These are phyloP conservation scores for Leccinum truebloodii DNA, from an alignment of 768 basidiomycete genomes.

Conservation along the genomic window DNA sequence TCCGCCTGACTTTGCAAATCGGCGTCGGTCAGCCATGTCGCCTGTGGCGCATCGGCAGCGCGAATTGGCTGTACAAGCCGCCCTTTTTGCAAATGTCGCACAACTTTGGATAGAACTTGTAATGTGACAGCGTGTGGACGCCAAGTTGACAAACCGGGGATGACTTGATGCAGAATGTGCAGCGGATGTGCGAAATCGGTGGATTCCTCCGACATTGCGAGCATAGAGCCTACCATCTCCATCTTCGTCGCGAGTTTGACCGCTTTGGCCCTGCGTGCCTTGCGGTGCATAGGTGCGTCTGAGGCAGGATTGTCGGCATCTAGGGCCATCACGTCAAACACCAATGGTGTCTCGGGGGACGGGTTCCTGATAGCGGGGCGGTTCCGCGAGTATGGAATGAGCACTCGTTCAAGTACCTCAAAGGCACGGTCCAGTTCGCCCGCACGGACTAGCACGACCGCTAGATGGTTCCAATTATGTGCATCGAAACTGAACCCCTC, in stretches of 20 bases:
- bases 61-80: slow-evolving; percentile 45
- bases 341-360: slow-evolving; percentile 42
- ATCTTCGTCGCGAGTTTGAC: slow-evolving; percentile 21
- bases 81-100: slow-evolving; percentile 53
- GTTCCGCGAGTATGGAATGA: slow-evolving; percentile 57
- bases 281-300: slow-evolving; percentile 33
- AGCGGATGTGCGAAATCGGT: slow-evolving; percentile 61
- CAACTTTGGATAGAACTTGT: slow-evolving; percentile 45
- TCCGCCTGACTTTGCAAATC: slow-evolving; percentile 26
- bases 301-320: slow-evolving; percentile 28
- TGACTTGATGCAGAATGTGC: slow-evolving; percentile 59
- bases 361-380: slow-evolving; percentile 27
- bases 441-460: slow-evolving; percentile 72
- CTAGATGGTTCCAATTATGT: slow-evolving; percentile 90
- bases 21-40: slow-evolving; percentile 17
- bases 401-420: slow-evolving; percentile 74
- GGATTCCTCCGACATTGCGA: slow-evolving; percentile 19
- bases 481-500: slow-evolving; percentile 79
- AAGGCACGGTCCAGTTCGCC: slow-evolving; percentile 85
- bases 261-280: slow-evolving; percentile 25
- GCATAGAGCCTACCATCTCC: slow-evolving; percentile 11
- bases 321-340: slow-evolving; percentile 34
- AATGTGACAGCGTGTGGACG: slow-evolving; percentile 56
- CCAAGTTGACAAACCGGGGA: slow-evolving; percentile 68
- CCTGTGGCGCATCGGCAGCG: slow-evolving; percentile 22